Conservation (phyloP, 2,329 filamentous ascomycete species). For the Madurella mycetomatis region DNA sequence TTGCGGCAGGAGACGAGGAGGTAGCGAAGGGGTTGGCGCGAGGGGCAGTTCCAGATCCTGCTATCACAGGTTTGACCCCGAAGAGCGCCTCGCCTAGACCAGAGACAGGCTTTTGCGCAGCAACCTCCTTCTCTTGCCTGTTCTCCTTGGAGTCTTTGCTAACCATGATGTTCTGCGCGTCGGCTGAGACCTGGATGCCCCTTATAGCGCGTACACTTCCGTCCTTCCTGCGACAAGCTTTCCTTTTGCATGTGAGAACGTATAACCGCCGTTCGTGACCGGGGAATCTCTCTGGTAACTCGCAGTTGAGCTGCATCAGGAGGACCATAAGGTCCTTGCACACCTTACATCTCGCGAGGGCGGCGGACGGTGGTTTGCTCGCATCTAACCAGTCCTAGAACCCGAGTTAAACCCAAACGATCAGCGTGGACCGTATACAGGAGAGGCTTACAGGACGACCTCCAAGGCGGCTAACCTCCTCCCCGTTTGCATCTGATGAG, state of each 20-base stretch:
- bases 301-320: conserved; percentile 85
- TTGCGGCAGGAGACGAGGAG: not conserved
- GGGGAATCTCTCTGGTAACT: conserved; percentile 81
- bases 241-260: conserved; percentile 74
- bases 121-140: conserved; percentile 30
- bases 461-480: conserved; percentile 82
- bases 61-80: conserved; percentile 52
- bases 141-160: conserved; percentile 24
- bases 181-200: conserved; percentile 55
- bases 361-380: conserved; percentile 65
- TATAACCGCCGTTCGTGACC: conserved; percentile 85
- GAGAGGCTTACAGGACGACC: conserved; percentile 68
- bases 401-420: conserved; percentile 18
- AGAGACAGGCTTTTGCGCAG: conserved; percentile 31
- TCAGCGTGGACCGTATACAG: not conserved
- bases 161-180: conserved; percentile 29
- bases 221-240: conserved; percentile 73
- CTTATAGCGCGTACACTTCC: conserved; percentile 76
- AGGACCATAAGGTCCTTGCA: conserved; percentile 82
- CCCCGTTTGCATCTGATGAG: conserved; percentile 71
- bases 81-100: conserved; percentile 66
- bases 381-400: conserved; percentile 76
- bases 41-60: conserved; percentile 12
- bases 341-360: conserved; percentile 77
- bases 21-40: conserved; percentile 28